These are phyloP conservation scores for Brassica nigra DNA, from an alignment of 345 rosid species.

Conservation along the genomic window DNA sequence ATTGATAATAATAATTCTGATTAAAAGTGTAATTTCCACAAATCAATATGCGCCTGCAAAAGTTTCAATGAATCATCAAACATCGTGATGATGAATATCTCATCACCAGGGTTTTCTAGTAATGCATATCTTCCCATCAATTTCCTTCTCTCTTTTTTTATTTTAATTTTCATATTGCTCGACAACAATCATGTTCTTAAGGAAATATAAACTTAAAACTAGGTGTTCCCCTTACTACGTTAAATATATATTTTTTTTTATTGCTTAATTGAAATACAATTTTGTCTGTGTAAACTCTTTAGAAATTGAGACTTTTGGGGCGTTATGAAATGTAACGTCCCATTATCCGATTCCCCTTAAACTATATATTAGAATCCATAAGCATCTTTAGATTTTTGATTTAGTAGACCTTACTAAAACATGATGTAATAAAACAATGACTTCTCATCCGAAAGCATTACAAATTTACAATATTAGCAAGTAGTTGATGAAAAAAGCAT, in stretches of 20 bases:
- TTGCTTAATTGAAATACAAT: neutral
- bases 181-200: slow-evolving; percentile 14
- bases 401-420: neutral
- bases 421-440: slow-evolving; percentile 9
- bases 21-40: slow-evolving; percentile 24
- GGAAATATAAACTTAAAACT: neutral
- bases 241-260: neutral
- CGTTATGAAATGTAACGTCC: neutral
- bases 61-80: slow-evolving; percentile 28
- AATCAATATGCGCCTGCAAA: slow-evolving; percentile 29
- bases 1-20: slow-evolving; percentile 22
- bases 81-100: slow-evolving; percentile 41
- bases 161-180: neutral
- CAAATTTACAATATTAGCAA: neutral
- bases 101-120: slow-evolving; percentile 36
- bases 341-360: neutral
- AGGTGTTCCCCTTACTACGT: neutral
- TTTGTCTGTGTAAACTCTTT: neutral
- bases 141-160: neutral
- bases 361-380: neutral
- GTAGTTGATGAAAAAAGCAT: too few relatives aligned
- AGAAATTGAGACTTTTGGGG: neutral
- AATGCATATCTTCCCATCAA: slow-evolving; percentile 23
- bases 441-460: slow-evolving; percentile 20
- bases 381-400: slow-evolving; percentile 12